phyloP scores from a whole-genome alignment of 192 early-diverging fungal species.

The Coemansia sp. region DNA sequence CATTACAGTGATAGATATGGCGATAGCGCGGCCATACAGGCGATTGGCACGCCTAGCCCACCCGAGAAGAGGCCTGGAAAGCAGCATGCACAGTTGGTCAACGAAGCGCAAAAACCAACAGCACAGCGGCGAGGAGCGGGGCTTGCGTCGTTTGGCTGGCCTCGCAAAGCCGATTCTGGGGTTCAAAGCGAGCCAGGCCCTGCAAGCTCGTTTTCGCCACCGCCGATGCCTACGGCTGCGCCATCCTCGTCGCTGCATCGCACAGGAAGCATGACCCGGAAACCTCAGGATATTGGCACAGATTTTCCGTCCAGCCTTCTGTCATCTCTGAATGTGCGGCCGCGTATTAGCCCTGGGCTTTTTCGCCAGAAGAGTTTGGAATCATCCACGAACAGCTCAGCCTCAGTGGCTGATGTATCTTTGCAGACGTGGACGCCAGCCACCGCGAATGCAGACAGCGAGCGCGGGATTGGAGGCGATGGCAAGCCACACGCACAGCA shows the following conservation, averaged over 20 bases:
- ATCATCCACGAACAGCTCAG: slow-evolving; percentile 45
- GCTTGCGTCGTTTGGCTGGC: slow-evolving; percentile 39
- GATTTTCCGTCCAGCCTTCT: slow-evolving; percentile 34
- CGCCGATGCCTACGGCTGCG: slow-evolving; percentile 10
- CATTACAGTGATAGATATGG: slow-evolving; percentile 14
- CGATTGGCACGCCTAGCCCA: slow-evolving; percentile 34
- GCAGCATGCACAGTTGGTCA: slow-evolving; percentile 17
- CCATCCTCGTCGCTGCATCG: slow-evolving; percentile 6
- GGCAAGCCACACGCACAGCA: slow-evolving; percentile 3
- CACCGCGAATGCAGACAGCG: slow-evolving; percentile 26
- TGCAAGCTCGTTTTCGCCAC: slow-evolving; percentile 6
- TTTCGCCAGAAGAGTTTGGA: slow-evolving; percentile 25
- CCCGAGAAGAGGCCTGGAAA: slow-evolving; percentile 23
- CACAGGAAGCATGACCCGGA: slow-evolving; percentile 9
- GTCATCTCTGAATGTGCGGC: slow-evolving; percentile 31
- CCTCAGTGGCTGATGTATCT: slow-evolving; percentile 34
- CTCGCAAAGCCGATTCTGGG: slow-evolving; percentile 6
- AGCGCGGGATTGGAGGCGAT: slow-evolving; percentile 18
- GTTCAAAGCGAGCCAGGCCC: neutral
- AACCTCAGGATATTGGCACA: neutral
- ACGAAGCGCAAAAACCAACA: slow-evolving; percentile 28
- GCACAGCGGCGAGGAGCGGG: slow-evolving; percentile 40
- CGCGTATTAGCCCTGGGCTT: slow-evolving; percentile 26
- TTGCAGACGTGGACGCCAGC: slow-evolving; percentile 42
- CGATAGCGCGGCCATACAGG: slow-evolving; percentile 9